Conservation (phyloP, 2,329 filamentous ascomycete genomes). For the Tympanopsis confertula region DNA sequence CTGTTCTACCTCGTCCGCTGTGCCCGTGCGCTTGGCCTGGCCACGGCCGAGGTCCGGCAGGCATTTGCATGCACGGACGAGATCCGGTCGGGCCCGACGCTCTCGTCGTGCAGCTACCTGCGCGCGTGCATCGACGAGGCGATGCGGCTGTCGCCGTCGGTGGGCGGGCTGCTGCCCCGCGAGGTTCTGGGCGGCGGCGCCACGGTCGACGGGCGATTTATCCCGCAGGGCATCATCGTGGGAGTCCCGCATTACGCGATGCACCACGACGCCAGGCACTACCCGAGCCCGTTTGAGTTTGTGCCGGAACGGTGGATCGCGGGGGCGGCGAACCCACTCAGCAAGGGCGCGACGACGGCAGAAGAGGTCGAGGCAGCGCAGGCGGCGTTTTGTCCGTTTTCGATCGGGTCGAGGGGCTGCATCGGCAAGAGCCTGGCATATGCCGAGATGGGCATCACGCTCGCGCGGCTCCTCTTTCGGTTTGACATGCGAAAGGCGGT, state of each 20-base stretch:
- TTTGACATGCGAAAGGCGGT: constrained; percentile 45
- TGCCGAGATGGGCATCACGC: constrained; percentile 50
- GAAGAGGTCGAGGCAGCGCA: constrained; percentile 43
- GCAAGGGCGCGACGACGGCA: constrained; percentile 26
- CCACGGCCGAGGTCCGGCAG: constrained; percentile 36
- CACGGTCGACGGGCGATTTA: constrained; percentile 35
- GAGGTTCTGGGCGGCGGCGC: constrained; percentile 44
- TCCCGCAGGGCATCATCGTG: constrained; percentile 50
- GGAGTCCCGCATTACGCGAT: constrained; percentile 58
- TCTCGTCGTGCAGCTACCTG: constrained; percentile 43
- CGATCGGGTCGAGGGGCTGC: constrained; percentile 57
- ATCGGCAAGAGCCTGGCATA: constrained; percentile 63
- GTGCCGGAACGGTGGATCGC: constrained; percentile 55
- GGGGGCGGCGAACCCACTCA: constrained; percentile 26
- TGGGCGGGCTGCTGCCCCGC: constrained; percentile 47
- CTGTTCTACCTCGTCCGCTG: constrained; percentile 50
- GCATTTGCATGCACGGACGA: constrained; percentile 40
- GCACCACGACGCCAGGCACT: constrained; percentile 56
- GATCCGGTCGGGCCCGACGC: constrained; percentile 35
- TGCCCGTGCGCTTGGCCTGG: constrained; percentile 31
- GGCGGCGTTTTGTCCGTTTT: constrained; percentile 65
- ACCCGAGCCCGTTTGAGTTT: constrained; percentile 44
- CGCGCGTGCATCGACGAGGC: constrained; percentile 55
- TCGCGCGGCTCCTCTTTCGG: constrained; percentile 47
- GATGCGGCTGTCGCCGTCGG: constrained; percentile 50